Conservation (phyloP, 2,329 filamentous ascomycete genomes). For the Truncatella angustata region DNA sequence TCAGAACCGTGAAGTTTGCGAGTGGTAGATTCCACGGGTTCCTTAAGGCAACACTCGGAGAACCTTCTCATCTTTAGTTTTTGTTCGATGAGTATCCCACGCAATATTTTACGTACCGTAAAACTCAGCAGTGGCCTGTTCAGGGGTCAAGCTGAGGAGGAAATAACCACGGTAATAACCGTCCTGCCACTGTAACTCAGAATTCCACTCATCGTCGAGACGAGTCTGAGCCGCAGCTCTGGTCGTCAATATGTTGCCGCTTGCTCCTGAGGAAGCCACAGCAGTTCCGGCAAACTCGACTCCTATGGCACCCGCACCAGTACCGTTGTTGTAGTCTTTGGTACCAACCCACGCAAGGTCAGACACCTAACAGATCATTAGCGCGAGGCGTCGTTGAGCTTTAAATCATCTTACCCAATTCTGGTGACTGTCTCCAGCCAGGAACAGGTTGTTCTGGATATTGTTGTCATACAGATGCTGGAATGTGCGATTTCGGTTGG, state of each 20-base stretch:
- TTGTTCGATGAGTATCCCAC: not conserved
- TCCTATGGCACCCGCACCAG: constrained; percentile 55
- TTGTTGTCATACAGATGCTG: constrained; percentile 64
- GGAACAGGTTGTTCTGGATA: constrained; percentile 71
- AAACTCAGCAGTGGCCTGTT: constrained; percentile 1
- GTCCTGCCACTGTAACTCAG: constrained; percentile 9
- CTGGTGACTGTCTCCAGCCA: constrained; percentile 68
- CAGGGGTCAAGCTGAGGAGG: not conserved
- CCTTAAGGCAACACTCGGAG: not conserved
- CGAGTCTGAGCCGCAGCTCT: not conserved
- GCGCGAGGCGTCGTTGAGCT: not conserved
- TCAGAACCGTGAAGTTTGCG: constrained; percentile 3
- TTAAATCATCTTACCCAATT: constrained; percentile 49
- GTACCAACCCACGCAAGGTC: constrained; percentile 59
- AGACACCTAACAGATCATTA: constrained; percentile 23
- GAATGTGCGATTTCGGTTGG: constrained; percentile 70
- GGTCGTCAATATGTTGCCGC: not conserved
- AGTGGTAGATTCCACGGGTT: constrained; percentile 6
- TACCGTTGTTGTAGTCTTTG: constrained; percentile 49
- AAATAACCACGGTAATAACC: constrained; percentile 6
- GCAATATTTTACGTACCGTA: not conserved
- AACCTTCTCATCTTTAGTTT: not conserved
- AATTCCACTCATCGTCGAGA: constrained; percentile 6
- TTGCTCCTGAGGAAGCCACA: constrained; percentile 39
- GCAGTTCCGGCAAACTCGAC: constrained; percentile 68